A percentile compares a stretch with the other conserved stretches of the same genome.
Evolutionary conservation across 2,329 filamentous ascomycete species (phyloP).

Genomic region (Paecilomyces sp.): DNA sequence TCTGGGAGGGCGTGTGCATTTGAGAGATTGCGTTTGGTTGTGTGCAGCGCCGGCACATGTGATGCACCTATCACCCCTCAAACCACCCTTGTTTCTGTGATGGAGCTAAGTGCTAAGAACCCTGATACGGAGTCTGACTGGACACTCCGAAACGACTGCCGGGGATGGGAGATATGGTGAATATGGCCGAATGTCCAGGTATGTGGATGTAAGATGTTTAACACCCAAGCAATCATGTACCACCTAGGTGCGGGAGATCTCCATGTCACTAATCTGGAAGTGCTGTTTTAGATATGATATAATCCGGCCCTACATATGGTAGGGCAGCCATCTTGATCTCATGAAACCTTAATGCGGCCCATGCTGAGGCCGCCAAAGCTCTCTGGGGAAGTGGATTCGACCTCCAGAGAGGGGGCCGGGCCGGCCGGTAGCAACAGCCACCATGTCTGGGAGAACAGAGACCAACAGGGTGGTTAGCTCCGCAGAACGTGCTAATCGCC

Average conservation of each 20-base stretch:
- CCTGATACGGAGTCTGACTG: neutral
- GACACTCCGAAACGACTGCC: neutral
- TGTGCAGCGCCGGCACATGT: neutral
- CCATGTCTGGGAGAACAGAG: neutral
- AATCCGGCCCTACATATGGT: neutral
- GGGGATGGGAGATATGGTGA: neutral
- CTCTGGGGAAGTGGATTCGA: neutral
- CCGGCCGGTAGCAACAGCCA: neutral
- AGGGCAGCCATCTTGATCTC: neutral
- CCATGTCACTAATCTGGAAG: neutral
- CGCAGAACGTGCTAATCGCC: neutral
- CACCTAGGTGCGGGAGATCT: neutral
- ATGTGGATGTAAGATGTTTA: neutral
- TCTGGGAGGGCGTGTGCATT: neutral
- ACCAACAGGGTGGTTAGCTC: neutral
- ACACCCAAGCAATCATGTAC: neutral
- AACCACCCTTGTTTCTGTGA: neutral
- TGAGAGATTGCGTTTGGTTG: neutral
- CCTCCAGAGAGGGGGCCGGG: neutral
- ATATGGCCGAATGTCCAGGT: neutral
- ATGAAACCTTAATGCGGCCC: neutral
- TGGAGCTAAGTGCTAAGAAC: neutral
- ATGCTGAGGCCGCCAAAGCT: neutral
- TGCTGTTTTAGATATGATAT: neutral
- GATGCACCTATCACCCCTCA: neutral